These are phyloP conservation scores for Penicillium atrosanguineum DNA, from an alignment of 495 filamentous ascomycete genomes.

Conservation along the genomic window DNA sequence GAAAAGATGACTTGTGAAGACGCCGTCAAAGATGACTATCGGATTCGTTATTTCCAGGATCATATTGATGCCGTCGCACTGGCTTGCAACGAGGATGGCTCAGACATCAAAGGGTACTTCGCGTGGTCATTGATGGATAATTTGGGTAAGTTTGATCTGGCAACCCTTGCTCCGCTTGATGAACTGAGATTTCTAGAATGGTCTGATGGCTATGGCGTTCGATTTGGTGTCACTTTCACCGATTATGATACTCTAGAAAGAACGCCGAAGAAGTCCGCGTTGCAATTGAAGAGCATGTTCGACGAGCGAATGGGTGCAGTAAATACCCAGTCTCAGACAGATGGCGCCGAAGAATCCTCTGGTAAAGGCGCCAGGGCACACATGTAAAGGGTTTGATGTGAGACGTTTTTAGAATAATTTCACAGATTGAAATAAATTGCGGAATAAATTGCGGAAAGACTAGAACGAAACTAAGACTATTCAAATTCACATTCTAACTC, in stretches of 20 bases:
- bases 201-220: conserved; percentile 69
- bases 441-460: no score
- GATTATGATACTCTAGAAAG: conserved; percentile 51
- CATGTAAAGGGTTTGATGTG: not conserved
- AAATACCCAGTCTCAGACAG: not conserved
- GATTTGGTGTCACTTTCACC: conserved; percentile 69
- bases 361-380: not conserved
- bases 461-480: no score
- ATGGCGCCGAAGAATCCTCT: not conserved
- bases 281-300: conserved; percentile 20
- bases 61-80: conserved; percentile 65
- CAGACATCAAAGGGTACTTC: conserved; percentile 64
- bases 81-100: conserved; percentile 56
- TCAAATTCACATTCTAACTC: no score
- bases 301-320: conserved; percentile 6
- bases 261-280: conserved; percentile 30
- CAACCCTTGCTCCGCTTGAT: not conserved
- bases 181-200: conserved; percentile 27
- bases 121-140: conserved; percentile 72
- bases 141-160: conserved; percentile 14
- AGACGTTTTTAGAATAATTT: not conserved
- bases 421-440: not conserved
- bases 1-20: conserved; percentile 57
- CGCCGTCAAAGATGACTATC: conserved; percentile 64
- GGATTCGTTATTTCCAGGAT: conserved; percentile 62